These are phyloP conservation scores for Acacia confusa DNA, from an alignment of 306 rosid species.

Conservation along the genomic window DNA sequence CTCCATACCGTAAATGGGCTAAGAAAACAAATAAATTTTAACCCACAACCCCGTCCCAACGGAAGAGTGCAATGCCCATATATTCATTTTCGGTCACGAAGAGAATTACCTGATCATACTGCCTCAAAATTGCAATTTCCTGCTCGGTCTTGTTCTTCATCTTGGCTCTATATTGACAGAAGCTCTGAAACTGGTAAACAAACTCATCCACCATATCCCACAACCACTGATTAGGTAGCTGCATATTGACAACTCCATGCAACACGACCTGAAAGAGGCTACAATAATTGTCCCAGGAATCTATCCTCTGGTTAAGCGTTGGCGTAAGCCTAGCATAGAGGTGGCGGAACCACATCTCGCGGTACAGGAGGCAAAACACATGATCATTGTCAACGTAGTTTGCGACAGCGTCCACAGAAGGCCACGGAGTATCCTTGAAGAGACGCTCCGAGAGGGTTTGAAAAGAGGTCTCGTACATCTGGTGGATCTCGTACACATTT, in stretches of 20 bases:
- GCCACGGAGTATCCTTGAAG: slow-evolving; percentile 98
- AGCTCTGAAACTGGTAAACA: slow-evolving; percentile 97
- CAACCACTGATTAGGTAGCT: slow-evolving; percentile 95
- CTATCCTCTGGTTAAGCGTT: slow-evolving; percentile 88
- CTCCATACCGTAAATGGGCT: not conserved
- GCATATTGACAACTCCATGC: slow-evolving; percentile 98
- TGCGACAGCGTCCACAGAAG: slow-evolving; percentile 90
- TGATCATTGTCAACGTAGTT: slow-evolving; percentile 89
- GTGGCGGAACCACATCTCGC: slow-evolving; percentile 99
- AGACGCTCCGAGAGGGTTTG: slow-evolving; percentile 82
- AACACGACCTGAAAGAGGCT: slow-evolving; percentile 91
- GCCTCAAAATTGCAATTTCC: slow-evolving; percentile 76
- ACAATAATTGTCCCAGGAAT: slow-evolving; percentile 95
- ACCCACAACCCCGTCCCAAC: not conserved
- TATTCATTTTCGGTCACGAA: not conserved
- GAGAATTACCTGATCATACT: slow-evolving; percentile 76
- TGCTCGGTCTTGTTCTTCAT: slow-evolving; percentile 90
- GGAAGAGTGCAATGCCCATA: not conserved
- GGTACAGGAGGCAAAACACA: slow-evolving; percentile 91
- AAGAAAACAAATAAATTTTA: not conserved
- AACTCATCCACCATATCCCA: slow-evolving; percentile 99
- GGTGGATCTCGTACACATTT: slow-evolving; percentile 95
- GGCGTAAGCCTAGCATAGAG: slow-evolving; percentile 89
- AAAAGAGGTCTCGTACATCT: slow-evolving; percentile 89
- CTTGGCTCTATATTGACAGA: slow-evolving; percentile 92